Conservation (phyloP, 202 grass and related monocot species). For the Dendrocalamus latiflorus region DNA sequence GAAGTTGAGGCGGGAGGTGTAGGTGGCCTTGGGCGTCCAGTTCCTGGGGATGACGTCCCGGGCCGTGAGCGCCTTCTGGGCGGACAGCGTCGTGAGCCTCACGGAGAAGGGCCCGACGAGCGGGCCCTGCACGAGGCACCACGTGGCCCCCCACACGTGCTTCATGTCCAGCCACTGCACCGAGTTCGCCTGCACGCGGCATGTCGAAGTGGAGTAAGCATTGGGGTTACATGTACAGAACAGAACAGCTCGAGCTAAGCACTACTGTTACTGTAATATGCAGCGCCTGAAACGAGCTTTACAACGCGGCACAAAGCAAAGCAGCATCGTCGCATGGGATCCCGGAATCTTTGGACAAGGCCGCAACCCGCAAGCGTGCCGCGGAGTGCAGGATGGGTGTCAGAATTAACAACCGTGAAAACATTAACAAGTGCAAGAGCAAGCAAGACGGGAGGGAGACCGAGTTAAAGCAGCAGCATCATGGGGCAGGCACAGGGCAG, state of each 20-base stretch:
- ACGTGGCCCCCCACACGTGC: conserved; percentile 91
- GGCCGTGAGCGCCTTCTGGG: conserved; percentile 60
- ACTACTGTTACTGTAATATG: not conserved
- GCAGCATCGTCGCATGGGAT: not conserved
- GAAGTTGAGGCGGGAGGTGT: conserved; percentile 97
- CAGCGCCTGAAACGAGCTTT: not conserved
- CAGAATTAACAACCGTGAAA: conserved; percentile 22
- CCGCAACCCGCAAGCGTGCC: conserved; percentile 1
- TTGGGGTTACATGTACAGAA: too few species aligned
- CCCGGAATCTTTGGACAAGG: conserved; percentile 29
- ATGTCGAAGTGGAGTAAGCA: not conserved
- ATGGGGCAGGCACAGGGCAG: not conserved
- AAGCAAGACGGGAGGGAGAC: not conserved
- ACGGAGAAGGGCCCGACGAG: conserved; percentile 79
- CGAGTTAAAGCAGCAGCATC: conserved; percentile 15
- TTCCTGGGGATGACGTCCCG: conserved; percentile 88
- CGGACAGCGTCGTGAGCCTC: conserved; percentile 74
- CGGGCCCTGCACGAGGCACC: conserved; percentile 74
- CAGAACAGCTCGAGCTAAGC: not conserved
- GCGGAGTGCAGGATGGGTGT: not conserved
- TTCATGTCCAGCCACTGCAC: conserved; percentile 86
- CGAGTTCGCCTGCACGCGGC: conserved; percentile 64
- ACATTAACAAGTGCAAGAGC: conserved; percentile 14
- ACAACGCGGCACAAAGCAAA: not conserved
- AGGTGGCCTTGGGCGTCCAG: conserved; percentile 91